A percentile compares a stretch with the other conserved stretches of the same genome.
Conservation (phyloP, 768 basidiomycete species). For the Russula earlei region DNA sequence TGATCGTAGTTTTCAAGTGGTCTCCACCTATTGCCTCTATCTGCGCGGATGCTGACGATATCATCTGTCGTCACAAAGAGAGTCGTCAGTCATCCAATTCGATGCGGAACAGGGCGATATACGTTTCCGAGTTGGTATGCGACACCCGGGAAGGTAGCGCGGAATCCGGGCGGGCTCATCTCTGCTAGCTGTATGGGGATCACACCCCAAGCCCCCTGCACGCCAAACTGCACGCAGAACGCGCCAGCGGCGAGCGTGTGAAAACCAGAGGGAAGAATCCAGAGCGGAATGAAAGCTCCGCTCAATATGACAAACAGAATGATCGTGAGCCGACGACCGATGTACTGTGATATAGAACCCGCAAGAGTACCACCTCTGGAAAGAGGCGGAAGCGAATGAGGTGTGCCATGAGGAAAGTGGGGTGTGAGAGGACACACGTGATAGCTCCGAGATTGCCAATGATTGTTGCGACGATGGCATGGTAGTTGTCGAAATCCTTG, state of each 20-base stretch:
- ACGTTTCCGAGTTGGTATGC: conserved; percentile 37
- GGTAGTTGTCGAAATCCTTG: conserved; percentile 28
- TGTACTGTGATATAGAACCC: conserved; percentile 33
- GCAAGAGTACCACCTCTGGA: conserved; percentile 31
- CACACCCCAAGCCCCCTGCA: conserved; percentile 32
- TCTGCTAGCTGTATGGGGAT: conserved; percentile 40
- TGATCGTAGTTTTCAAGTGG: conserved; percentile 30
- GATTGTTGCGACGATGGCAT: conserved; percentile 36
- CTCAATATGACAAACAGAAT: conserved; percentile 29
- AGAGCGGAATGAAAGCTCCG: conserved; percentile 31
- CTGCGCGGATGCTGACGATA: conserved; percentile 37
- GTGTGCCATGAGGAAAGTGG: neutral
- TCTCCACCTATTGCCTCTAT: conserved; percentile 41
- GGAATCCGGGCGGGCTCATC: conserved; percentile 40
- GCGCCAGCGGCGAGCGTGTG: conserved; percentile 36
- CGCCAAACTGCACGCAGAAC: conserved; percentile 39
- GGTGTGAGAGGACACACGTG: conserved; percentile 17
- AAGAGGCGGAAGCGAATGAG: conserved; percentile 12
- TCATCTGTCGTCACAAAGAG: conserved; percentile 28
- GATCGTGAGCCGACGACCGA: conserved; percentile 40
- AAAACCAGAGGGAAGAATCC: conserved; percentile 38
- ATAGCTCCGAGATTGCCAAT: conserved; percentile 31
- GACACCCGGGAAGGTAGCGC: conserved; percentile 37
- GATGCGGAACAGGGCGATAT: neutral
- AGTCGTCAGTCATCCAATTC: neutral